Percentiles rank a stretch among this genome's conserved stretches.
These are phyloP conservation scores for Podaxis sp. DNA, from an alignment of 768 basidiomycete species.

Conservation along the genomic window DNA sequence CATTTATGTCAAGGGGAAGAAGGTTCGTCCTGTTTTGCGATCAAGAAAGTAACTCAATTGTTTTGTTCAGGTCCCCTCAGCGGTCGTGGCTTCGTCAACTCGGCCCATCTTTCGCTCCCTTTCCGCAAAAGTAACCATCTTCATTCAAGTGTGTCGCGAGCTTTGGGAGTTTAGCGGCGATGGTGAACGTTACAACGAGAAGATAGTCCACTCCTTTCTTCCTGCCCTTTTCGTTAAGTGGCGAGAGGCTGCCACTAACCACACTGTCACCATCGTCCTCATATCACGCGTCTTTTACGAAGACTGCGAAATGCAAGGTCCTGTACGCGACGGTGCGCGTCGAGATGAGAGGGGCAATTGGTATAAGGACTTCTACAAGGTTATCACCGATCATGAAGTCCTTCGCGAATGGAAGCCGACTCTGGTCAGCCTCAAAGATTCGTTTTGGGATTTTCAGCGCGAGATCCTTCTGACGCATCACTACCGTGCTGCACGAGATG, in stretches of 20 bases:
- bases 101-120: constrained; percentile 88
- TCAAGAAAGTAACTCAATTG: neutral
- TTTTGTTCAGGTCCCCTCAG: constrained; percentile 71
- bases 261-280: constrained; percentile 91
- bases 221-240: constrained; percentile 86
- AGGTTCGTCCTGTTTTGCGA: constrained; percentile 38
- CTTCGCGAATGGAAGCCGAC: constrained; percentile 86
- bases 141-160: constrained; percentile 95
- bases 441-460: constrained; percentile 88
- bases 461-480: constrained; percentile 91
- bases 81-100: constrained; percentile 76
- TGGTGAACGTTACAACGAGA: constrained; percentile 94
- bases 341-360: constrained; percentile 71
- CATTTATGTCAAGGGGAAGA: constrained; percentile 69
- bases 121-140: constrained; percentile 89
- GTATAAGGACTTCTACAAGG: constrained; percentile 97
- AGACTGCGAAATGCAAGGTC: constrained; percentile 72
- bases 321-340: constrained; percentile 42
- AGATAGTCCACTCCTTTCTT: constrained; percentile 96
- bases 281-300: constrained; percentile 61
- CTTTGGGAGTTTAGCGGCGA: constrained; percentile 97
- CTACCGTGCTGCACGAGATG: constrained; percentile 60
- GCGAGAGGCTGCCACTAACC: constrained; percentile 83
- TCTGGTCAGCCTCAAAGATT: constrained; percentile 81
- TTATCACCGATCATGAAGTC: constrained; percentile 90